Evolutionary conservation across 805 yeast genomes (phyloP).

Genomic region (Myxozyma monticola): DNA sequence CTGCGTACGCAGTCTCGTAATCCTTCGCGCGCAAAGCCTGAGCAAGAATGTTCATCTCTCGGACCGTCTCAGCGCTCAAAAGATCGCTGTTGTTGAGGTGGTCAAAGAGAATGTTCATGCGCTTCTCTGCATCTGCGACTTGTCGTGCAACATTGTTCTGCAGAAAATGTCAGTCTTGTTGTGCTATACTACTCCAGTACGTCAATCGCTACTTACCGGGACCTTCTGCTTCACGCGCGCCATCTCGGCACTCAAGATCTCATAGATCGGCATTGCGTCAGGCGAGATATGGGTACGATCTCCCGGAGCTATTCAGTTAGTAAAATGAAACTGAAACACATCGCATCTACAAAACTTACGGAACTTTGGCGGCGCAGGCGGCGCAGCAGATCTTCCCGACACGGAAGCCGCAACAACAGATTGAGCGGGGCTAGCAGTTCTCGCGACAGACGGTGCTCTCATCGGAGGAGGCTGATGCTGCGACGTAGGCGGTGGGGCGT

Average conservation of each 20-base stretch:
- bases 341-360: slow-evolving; percentile 15
- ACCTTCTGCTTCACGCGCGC: slow-evolving; percentile 66
- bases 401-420: slow-evolving; percentile 34
- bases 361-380: slow-evolving; percentile 36
- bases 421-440: slow-evolving; percentile 33
- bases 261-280: slow-evolving; percentile 56
- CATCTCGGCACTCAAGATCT: slow-evolving; percentile 56
- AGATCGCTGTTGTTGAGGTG: slow-evolving; percentile 73
- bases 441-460: slow-evolving; percentile 25
- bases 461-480: slow-evolving; percentile 27
- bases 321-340: slow-evolving; percentile 37
- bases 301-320: slow-evolving; percentile 47
- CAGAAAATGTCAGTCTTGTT: no score
- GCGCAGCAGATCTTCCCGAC: slow-evolving; percentile 27
- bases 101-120: slow-evolving; percentile 73
- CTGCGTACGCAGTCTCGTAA: slow-evolving; percentile 56
- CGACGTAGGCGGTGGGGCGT: slow-evolving; percentile 21
- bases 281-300: slow-evolving; percentile 69
- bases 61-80: slow-evolving; percentile 57
- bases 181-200: no score
- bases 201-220: slow-evolving; percentile 59
- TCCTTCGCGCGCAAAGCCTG: slow-evolving; percentile 54
- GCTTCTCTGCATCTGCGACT: slow-evolving; percentile 75
- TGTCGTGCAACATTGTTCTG: slow-evolving; percentile 58
- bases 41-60: slow-evolving; percentile 53